phyloP scores from a whole-genome alignment of 495 filamentous ascomycete genomes.

The Penicillium canariense region DNA sequence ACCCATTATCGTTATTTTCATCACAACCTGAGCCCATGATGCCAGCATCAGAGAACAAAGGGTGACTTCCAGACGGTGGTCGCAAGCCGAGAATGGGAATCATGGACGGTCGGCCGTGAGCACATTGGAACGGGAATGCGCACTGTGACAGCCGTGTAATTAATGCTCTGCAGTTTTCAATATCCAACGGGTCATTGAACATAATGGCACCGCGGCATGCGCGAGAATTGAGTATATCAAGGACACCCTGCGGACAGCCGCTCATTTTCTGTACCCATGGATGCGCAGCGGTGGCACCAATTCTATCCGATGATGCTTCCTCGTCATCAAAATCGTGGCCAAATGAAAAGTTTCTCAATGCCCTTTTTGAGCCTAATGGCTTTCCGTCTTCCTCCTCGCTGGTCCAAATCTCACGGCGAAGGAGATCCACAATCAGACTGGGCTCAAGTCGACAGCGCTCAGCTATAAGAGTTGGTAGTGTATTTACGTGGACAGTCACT shows the following conservation, averaged over 20 bases:
- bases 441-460: conserved; percentile 75
- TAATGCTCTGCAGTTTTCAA: conserved; percentile 63
- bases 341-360: not conserved
- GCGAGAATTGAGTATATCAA: conserved; percentile 85
- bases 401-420: conserved; percentile 74
- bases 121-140: conserved; percentile 90
- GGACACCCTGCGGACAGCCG: conserved; percentile 70
- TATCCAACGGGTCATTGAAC: conserved; percentile 81
- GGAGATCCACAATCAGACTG: conserved; percentile 62
- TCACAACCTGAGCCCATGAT: not conserved
- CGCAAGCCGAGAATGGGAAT: conserved; percentile 66
- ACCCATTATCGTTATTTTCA: conserved; percentile 8
- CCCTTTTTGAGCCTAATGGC: conserved; percentile 1
- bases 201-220: conserved; percentile 92
- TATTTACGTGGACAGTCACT: conserved; percentile 45
- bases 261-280: conserved; percentile 60
- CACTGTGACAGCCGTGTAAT: conserved; percentile 62
- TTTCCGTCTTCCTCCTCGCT: conserved; percentile 33
- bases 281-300: conserved; percentile 1
- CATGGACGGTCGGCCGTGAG: conserved; percentile 79
- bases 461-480: conserved; percentile 67
- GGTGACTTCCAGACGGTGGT: not conserved
- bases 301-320: not conserved
- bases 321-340: not conserved
- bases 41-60: not conserved